Conservation (phyloP, 192 early-diverging fungal genomes). For the Entomortierella lignicola region DNA sequence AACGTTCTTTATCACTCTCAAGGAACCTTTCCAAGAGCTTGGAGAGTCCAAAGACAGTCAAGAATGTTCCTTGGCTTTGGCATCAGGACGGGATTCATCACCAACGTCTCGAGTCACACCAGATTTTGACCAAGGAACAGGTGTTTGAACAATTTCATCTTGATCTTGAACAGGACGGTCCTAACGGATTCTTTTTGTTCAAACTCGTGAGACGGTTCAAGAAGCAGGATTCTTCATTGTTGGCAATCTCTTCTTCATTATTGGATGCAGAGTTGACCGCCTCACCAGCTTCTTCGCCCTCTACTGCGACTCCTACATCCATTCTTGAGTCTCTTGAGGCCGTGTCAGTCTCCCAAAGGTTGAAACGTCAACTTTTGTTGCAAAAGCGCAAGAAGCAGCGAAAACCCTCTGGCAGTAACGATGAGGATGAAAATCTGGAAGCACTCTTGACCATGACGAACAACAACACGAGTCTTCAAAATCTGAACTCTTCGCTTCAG, state of each 20-base stretch:
- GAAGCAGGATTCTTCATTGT: slow-evolving; percentile 27
- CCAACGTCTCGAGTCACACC: slow-evolving; percentile 50
- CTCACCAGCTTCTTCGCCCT: slow-evolving; percentile 23
- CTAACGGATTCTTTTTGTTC: slow-evolving; percentile 50
- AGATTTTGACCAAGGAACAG: slow-evolving; percentile 50
- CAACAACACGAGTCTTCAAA: slow-evolving; percentile 47
- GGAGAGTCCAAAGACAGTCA: background rate
- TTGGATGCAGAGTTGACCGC: slow-evolving; percentile 35
- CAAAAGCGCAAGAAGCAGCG: slow-evolving; percentile 50
- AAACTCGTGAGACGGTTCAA: slow-evolving; percentile 50
- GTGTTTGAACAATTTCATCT: slow-evolving; percentile 52
- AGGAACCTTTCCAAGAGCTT: background rate
- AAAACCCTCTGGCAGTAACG: slow-evolving; percentile 1
- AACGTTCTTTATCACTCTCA: slow-evolving; percentile 1
- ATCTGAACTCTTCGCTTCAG: slow-evolving; percentile 45
- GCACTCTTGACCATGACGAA: slow-evolving; percentile 39
- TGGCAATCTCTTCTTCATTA: slow-evolving; percentile 22
- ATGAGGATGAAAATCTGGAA: slow-evolving; percentile 39
- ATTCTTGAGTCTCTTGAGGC: slow-evolving; percentile 46
- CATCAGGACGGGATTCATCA: slow-evolving; percentile 48
- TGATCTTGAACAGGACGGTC: slow-evolving; percentile 46
- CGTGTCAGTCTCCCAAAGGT: slow-evolving; percentile 34
- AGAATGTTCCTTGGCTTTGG: slow-evolving; percentile 49
- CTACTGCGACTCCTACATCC: slow-evolving; percentile 14
- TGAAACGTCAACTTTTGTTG: slow-evolving; percentile 44